Evolutionary conservation across 805 yeast genomes (phyloP), one percentile per base, ranked within the genome.

Genomic region (Candida maesae): DNA sequence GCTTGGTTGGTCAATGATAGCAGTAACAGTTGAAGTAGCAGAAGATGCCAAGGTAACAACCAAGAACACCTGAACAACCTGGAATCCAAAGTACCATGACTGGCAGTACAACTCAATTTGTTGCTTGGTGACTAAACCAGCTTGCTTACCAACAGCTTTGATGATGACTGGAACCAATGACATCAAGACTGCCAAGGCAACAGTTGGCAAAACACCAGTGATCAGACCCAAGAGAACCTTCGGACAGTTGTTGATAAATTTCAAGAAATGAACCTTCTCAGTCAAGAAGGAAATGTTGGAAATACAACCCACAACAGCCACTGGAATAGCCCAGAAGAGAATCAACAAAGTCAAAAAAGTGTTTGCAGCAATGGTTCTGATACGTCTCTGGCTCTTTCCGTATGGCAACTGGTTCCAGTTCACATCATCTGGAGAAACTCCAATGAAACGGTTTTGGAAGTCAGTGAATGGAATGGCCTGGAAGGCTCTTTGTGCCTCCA

Each of bases 311-410:
- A 91, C 96, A 55, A 88, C 89, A n/a, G 97, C 95, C 29, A 91
- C 97, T 9, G 99, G 99, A 53, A 91, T 80, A 32, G 95, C 81
- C 98, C 98, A 91, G 66, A 89, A 88, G 35, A 91, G 76, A 46
- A 91, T 79, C 63, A 82, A 67, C 44, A 77, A 55, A 19, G 84
- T 78, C 55, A 84, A 70, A 36, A 88, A 66, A 13, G 85, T 69
- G 41, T 69, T 71, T 2, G 95, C 91, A 39, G 74, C 66, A 18
- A 74, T 42, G 43, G 70, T 72, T 66, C 79, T 82, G 17, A 74
- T 47, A 33, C 71, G 59, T 62, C 95, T 78, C 56, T 71, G 73
- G 46, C 66, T 65, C 60, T 78, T 72, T 10, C 76, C 66, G 54
- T 81, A 63, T 20, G 81, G 70, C 52, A 86, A 65, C 59, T 87